Evolutionary conservation across 1,284 basidiomycete genomes (phyloP).

Genomic region (Amylostereum areolatum): DNA sequence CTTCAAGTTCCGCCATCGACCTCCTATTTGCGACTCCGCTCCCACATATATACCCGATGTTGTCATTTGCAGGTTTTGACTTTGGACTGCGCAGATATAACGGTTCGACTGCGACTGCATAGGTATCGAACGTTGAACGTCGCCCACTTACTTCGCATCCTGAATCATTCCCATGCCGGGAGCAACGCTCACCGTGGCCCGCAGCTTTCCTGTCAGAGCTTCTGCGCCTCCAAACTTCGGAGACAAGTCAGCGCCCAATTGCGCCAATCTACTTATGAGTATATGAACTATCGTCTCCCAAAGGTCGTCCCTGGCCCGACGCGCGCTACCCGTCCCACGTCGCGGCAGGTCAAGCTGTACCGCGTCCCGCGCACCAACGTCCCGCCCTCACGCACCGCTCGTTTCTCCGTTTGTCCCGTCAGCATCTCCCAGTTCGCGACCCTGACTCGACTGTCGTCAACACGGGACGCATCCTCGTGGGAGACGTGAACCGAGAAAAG

Average conservation of each 20-base stretch:
- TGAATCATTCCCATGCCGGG: background rate
- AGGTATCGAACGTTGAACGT: too few species aligned
- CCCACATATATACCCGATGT: too few species aligned
- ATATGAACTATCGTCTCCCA: background rate
- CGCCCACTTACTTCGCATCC: background rate
- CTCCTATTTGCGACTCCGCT: too few species aligned
- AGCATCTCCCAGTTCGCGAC: constrained; percentile 56
- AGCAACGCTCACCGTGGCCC: background rate
- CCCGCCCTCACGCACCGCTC: constrained; percentile 38
- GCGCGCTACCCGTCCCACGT: constrained; percentile 58
- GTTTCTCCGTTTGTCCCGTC: constrained; percentile 30
- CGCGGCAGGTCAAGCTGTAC: constrained; percentile 85
- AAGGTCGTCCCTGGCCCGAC: constrained; percentile 6
- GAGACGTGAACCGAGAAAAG: too few species aligned
- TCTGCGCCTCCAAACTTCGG: background rate
- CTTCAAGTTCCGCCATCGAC: too few species aligned
- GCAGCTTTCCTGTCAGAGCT: background rate
- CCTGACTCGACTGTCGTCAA: constrained; percentile 12
- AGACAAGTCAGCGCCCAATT: background rate
- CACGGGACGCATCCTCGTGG: constrained; percentile 11
- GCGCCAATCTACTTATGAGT: background rate
- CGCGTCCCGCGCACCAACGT: constrained; percentile 53
- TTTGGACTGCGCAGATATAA: too few species aligned
- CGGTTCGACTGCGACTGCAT: too few species aligned
- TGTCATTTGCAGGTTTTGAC: too few species aligned